phyloP scores from a whole-genome alignment of 139 green algal genomes.

The Chlamydomonas sp. region DNA sequence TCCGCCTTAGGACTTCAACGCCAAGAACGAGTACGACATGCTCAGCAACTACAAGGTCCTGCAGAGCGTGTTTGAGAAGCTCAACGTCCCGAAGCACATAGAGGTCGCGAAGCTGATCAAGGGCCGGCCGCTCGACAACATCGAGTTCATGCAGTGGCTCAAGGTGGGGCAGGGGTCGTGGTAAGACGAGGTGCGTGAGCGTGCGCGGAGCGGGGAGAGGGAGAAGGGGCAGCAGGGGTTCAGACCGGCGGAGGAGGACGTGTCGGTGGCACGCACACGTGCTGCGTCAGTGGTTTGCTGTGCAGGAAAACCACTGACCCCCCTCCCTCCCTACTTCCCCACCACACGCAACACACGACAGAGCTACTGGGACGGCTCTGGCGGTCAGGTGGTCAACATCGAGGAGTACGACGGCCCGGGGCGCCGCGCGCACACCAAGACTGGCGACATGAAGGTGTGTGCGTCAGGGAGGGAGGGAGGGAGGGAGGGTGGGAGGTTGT shows the following conservation, averaged over 20 bases:
- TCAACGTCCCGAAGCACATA: constrained; percentile 74
- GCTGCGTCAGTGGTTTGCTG: neutral
- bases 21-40: constrained; percentile 89
- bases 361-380: constrained; percentile 62
- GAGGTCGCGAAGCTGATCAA: constrained; percentile 88
- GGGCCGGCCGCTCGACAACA: constrained; percentile 89
- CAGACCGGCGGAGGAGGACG: too few relatives aligned
- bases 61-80: constrained; percentile 89
- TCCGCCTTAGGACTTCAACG: constrained; percentile 94
- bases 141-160: constrained; percentile 92
- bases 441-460: constrained; percentile 19
- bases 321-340: neutral
- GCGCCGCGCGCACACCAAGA: constrained; percentile 13
- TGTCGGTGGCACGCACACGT: too few relatives aligned
- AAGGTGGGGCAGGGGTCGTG: too few relatives aligned
- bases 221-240: too few relatives aligned
- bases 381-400: constrained; percentile 10
- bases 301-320: neutral
- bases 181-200: too few relatives aligned
- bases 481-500: too few relatives aligned
- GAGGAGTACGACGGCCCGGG: neutral
- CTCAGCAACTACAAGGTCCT: constrained; percentile 97
- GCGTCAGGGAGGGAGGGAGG: too few relatives aligned
- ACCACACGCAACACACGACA: constrained; percentile 34
- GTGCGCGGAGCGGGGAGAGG: too few relatives aligned